Evolutionary conservation across 345 rosid genomes (phyloP), one percentile per base, ranked within the genome.

Genomic region (Orychophragmus violaceus): DNA sequence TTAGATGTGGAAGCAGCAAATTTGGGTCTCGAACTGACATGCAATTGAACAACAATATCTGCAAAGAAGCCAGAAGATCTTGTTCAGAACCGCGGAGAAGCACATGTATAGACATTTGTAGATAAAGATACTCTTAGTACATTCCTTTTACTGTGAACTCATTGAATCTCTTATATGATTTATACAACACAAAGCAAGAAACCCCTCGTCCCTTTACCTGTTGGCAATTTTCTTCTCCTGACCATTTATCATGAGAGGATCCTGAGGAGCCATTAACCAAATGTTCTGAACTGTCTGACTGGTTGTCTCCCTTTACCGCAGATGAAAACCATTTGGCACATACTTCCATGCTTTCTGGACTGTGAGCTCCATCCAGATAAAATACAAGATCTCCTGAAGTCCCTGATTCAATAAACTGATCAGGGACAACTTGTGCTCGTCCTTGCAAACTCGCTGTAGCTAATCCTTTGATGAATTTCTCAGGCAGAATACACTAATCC

Each of bases 331-430:
- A 93, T 70, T 64, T 83, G 24, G 87, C 96, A 67, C 98, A 92
- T 21, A 64, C 89, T 74, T 92, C 95, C 89, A 92, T 87, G 82
- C 98, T n/a, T n/a, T n/a, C n/a, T n/a, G n/a, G n/a, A n/a, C n/a
- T n/a, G n/a, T n/a, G n/a, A n/a, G n/a, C n/a, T 78, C 98, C 98
- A 76, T 92, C 98, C 73, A 92, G 75, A 78, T 87, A 92, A 78
- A 87, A 92, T 24, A 83, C 68, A 46, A 92, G 77, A 78, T 87
- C 85, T 70, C 86, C 92, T 41, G 79, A 25, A 8, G 54, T 80
- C 71, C 75, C 84, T 63, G 59, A 41, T 49, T 81, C 74, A 17
- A 77, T 49, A 74, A 54, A 76, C 54, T 62, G 77, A 79, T 90
- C 96, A 18, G 83, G 82, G 59, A 88, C 90, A 41, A 84, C 78